Evolutionary conservation across 257 asterid species (phyloP), one percentile per base, ranked within the genome.

Genomic region (Nicotiana obtusifolia): DNA sequence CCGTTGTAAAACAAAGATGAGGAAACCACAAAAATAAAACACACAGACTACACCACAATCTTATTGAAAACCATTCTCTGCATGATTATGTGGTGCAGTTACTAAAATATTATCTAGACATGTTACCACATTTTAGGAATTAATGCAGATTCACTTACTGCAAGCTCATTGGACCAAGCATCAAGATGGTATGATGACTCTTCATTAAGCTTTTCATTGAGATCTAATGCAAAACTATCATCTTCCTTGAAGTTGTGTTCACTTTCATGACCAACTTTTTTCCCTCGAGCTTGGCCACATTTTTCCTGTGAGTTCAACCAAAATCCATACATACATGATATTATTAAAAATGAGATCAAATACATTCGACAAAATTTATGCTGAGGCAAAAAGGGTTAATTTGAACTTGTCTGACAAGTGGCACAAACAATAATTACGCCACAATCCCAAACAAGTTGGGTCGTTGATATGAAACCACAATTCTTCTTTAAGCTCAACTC

Each of bases 181-280:
- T 86, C 90, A 31, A 86, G 64, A 41, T 85, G 89, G 71, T 59
- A 89, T 53, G 64, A 31, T n/a, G 87, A 49, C 83, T 87, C 91
- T 85, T 85, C 78, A 44, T 41, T 71, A 20, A 22, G 59, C 35
- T 44, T 71, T 57, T 71, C 35, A 86, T 83, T 83, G 87, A 71
- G 14, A 88, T 90, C 95, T 4, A 85, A 20, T 41, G 76, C 77
- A 65, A 57, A 64, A 78, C 85, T 84, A 79, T 92, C 97, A 57
- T 88, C 97, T 80, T 86, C 91, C 88, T 83, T 87, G 28, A 82
- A 53, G 73, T 80, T 76, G 73, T 82, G 30, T 76, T 88, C 94
- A 82, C 87, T 89, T 66, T 88, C 98, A 78, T 83, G 89, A 82
- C 89, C 88, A 80, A 80, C 87, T 83, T 89, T 92, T 87, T 87